A percentile compares a stretch with the other conserved stretches of the same genome.
phyloP scores from a whole-genome alignment of 371 early-diverging fungal genomes.

The Rhizopus sp. region DNA sequence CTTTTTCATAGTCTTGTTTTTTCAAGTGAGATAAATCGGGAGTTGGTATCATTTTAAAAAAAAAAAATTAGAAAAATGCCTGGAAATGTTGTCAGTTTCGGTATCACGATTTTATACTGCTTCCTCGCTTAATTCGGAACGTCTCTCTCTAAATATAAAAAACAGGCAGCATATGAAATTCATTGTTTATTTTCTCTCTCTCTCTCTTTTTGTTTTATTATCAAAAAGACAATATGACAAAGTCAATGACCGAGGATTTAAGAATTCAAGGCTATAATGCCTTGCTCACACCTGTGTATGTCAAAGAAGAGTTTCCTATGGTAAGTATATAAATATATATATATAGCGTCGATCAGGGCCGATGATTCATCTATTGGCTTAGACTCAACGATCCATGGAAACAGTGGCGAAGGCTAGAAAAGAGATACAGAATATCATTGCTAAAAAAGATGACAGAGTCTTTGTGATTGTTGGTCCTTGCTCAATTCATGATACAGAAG shows the following conservation, averaged over 20 bases:
- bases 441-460: conserved; percentile 80
- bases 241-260: conserved; percentile 26
- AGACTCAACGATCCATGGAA: conserved; percentile 32
- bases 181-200: neutral
- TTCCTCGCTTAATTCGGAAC: neutral
- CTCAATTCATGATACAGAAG: conserved; percentile 89
- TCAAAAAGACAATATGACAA: neutral
- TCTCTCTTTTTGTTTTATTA: conserved; percentile 3
- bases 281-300: conserved; percentile 38
- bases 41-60: conserved; percentile 64
- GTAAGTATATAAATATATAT: conserved; percentile 31
- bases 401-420: conserved; percentile 54
- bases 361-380: neutral
- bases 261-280: conserved; percentile 47
- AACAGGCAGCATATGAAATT: neutral
- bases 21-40: conserved; percentile 78
- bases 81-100: conserved; percentile 5
- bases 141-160: neutral
- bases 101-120: neutral
- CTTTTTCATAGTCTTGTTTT: conserved; percentile 60
- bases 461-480: conserved; percentile 93
- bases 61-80: conserved; percentile 9
- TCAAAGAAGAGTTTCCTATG: conserved; percentile 56
- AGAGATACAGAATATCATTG: conserved; percentile 66
- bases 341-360: neutral